Base-by-base conservation (phyloP, 306 rosid species). In the Cyclanthera cordifolia region DNA sequence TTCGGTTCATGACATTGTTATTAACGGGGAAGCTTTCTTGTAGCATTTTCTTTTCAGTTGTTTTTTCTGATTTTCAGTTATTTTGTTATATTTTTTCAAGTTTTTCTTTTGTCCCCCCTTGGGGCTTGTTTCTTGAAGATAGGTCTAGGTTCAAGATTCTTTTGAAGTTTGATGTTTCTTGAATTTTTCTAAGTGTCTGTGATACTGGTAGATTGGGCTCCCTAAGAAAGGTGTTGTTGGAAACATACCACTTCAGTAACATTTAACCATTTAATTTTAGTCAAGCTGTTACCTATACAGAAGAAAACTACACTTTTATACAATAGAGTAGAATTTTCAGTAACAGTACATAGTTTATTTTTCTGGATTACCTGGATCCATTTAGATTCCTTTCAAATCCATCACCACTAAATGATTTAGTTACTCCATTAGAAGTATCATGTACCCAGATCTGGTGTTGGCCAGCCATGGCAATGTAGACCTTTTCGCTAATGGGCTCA, bases 371-470 rank as follows among this genome's bases (percentile, higher is more conserved):
- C 98, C 96, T 87, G 71, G 89, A 78, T 76, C 98, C 98, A 72
- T 93, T 93, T 74, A 93, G 75, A 79, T 93, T 93, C 78, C 91
- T 89, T 76, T 93, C 98, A 72, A 84, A 93, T 47, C 96, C 98
- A 80, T 93, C 95, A 39, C 98, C 98, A 73, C 95, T 89, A 78
- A 89, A 87, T 55, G 82, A 80, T 77, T 81, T 84, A 6, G 94
- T 79, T 72, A 73, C 79, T 78, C 88, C 95, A 73, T 81, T 86
- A 30, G 67, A 77, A 78, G 78, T 79, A 73, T 72, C 76, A 80
- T 87, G 93, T 77, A 82, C 95, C 98, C 98, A 93, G 46, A 93
- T 84, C 82, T 93, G 98, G 79, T 93, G 98, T 69, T 86, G 93
- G 74, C 98, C 96, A 25, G 98, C 98, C 91, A 93, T 87, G 71